phyloP scores from a whole-genome alignment of 1,284 basidiomycete genomes.

The Boletellus sp. region DNA sequence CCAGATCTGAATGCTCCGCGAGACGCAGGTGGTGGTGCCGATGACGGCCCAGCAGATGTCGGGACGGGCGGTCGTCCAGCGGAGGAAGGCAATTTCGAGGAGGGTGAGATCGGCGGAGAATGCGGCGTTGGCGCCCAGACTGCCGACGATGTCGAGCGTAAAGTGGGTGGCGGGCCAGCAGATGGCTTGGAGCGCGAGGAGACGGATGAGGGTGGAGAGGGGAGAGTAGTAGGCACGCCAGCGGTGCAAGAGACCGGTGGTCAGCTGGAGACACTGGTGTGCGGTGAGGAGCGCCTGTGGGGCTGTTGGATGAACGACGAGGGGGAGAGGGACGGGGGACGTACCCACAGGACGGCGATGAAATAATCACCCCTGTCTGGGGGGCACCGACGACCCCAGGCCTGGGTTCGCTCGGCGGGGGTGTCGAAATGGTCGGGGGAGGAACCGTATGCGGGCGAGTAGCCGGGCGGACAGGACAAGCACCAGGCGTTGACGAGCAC shows the following conservation, averaged over 20 bases:
- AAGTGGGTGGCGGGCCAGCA: conserved; percentile 86
- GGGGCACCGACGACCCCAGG: conserved; percentile 21
- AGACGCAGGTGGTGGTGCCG: conserved; percentile 75
- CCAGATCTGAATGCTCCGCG: conserved; percentile 76
- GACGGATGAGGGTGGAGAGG: conserved; percentile 75
- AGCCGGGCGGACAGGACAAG: conserved; percentile 41
- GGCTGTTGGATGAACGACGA: neutral
- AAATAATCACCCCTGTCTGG: conserved; percentile 58
- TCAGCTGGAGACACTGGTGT: conserved; percentile 75
- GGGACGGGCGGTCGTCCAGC: conserved; percentile 48
- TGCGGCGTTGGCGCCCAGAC: conserved; percentile 19
- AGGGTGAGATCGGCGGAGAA: conserved; percentile 7
- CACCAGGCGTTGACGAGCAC: conserved; percentile 57
- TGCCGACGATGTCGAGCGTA: conserved; percentile 64
- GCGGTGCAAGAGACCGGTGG: conserved; percentile 75
- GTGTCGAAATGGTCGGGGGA: conserved; percentile 4
- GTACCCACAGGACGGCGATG: conserved; percentile 67
- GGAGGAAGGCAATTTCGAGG: conserved; percentile 27
- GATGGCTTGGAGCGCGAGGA: conserved; percentile 80
- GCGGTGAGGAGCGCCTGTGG: conserved; percentile 71
- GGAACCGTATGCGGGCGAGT: conserved; percentile 14
- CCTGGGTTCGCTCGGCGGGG: neutral
- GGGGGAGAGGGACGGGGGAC: conserved; percentile 16
- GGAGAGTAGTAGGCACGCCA: conserved; percentile 84
- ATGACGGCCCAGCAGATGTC: conserved; percentile 77